Percentiles rank a stretch among this genome's conserved stretches.
These are phyloP conservation scores for Fusarium goolgardi DNA, from an alignment of 2,329 filamentous ascomycete species.

Conservation along the genomic window DNA sequence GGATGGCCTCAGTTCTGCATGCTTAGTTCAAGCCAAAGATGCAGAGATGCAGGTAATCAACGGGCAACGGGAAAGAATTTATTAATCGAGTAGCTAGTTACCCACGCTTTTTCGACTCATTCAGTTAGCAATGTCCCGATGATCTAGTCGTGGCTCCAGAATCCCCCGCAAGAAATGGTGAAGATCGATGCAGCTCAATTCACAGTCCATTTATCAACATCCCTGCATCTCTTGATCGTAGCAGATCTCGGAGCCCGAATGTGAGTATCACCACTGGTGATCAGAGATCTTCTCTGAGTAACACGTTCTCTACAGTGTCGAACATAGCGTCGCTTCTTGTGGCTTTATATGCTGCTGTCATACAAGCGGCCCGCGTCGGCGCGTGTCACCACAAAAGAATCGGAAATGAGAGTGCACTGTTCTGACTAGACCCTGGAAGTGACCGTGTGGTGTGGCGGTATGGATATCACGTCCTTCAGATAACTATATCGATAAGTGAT, in stretches of 20 bases:
- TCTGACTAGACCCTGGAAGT: not conserved
- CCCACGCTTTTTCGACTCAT: not conserved
- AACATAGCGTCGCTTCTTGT: not conserved
- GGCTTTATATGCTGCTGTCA: not conserved
- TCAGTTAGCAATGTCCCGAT: not conserved
- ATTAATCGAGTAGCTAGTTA: not conserved
- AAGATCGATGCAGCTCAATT: not conserved
- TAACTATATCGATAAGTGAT: not conserved
- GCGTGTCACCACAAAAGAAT: not conserved
- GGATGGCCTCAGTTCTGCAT: constrained; percentile 2
- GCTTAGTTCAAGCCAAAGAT: not conserved
- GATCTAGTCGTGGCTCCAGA: not conserved
- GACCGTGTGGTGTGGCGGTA: too few species aligned
- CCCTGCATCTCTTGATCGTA: not conserved
- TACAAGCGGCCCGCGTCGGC: not conserved
- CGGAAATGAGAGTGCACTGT: not conserved
- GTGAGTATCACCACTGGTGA: not conserved
- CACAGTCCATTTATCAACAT: not conserved
- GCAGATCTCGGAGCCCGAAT: not conserved
- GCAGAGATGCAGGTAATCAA: not conserved
- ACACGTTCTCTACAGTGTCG: not conserved
- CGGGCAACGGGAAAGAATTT: not conserved
- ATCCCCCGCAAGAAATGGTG: not conserved
- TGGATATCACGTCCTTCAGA: too few species aligned
- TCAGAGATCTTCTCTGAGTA: not conserved